A percentile compares a stretch with the other conserved stretches of the same genome.
These are phyloP conservation scores for Geosmithia putterillii DNA, from an alignment of 2,329 filamentous ascomycete species.

Conservation along the genomic window DNA sequence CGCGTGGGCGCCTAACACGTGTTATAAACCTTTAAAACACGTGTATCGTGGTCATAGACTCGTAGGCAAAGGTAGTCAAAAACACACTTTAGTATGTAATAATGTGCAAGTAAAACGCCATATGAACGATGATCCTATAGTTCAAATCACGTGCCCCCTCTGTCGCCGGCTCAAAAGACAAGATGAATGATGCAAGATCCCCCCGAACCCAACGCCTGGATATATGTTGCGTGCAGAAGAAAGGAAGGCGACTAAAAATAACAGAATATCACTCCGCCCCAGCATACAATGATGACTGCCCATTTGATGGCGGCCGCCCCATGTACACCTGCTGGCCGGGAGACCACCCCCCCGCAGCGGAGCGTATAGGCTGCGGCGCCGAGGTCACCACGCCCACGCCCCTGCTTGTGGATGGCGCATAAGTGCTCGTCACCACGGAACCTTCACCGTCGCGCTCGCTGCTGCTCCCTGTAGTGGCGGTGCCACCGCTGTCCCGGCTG, in stretches of 20 bases:
- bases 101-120: too few relatives aligned
- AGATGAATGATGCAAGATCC: not conserved
- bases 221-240: not conserved
- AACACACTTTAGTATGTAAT: too few relatives aligned
- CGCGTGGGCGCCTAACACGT: too few relatives aligned
- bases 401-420: not conserved
- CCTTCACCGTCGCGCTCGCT: slow-evolving; percentile 9
- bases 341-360: not conserved
- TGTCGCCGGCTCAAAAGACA: not conserved
- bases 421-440: not conserved
- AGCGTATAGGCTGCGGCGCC: slow-evolving; percentile 2
- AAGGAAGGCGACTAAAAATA: not conserved
- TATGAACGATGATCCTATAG: too few relatives aligned
- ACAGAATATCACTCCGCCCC: not conserved
- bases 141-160: not conserved
- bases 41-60: too few relatives aligned
- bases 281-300: slow-evolving; percentile 1
- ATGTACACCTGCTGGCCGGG: not conserved
- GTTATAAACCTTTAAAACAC: too few relatives aligned
- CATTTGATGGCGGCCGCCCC: not conserved
- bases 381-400: not conserved
- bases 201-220: not conserved
- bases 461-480: slow-evolving; percentile 3
- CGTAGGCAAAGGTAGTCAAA: too few relatives aligned
- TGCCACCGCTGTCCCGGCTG: slow-evolving; percentile 14